A percentile compares a stretch with the other conserved stretches of the same genome.
These are phyloP conservation scores for Tirmania nivea DNA, from an alignment of 495 filamentous ascomycete species.

Conservation along the genomic window DNA sequence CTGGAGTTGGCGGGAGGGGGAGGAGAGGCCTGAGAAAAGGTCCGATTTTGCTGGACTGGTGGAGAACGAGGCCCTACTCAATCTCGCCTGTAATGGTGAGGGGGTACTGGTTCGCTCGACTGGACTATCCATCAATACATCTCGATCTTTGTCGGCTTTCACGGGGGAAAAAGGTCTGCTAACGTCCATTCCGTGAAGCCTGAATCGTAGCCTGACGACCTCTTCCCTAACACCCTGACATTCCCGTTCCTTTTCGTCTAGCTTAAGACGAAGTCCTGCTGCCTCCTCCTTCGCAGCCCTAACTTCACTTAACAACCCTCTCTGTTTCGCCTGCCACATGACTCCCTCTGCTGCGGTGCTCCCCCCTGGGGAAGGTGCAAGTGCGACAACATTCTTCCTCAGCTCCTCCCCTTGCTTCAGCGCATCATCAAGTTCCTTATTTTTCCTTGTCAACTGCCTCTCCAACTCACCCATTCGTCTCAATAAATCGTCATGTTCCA, in stretches of 20 bases:
- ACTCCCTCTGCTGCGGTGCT: slow-evolving; percentile 4
- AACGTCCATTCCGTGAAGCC: slow-evolving; percentile 12
- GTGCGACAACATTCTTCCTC: slow-evolving; percentile 2
- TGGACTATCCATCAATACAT: too few relatives aligned
- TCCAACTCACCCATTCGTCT: slow-evolving; percentile 34
- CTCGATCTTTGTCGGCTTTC: not conserved
- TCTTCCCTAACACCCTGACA: slow-evolving; percentile 28
- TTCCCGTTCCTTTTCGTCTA: slow-evolving; percentile 30
- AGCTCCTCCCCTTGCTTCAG: slow-evolving; percentile 5
- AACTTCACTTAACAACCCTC: slow-evolving; percentile 22
- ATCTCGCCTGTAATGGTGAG: too few relatives aligned
- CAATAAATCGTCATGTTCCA: slow-evolving; percentile 38
- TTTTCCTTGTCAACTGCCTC: slow-evolving; percentile 15
- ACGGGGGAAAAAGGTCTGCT: not conserved
- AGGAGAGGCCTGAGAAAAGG: too few relatives aligned
- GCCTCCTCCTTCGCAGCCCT: slow-evolving; percentile 33
- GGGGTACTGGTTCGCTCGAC: too few relatives aligned
- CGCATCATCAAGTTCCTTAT: not conserved
- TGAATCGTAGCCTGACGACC: slow-evolving; percentile 27
- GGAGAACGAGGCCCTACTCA: too few relatives aligned
- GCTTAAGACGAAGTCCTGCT: slow-evolving; percentile 29
- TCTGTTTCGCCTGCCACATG: slow-evolving; percentile 15
- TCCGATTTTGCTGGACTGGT: too few relatives aligned
- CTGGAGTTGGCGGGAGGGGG: too few relatives aligned
- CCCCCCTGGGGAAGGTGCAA: slow-evolving; percentile 2